phyloP scores from a whole-genome alignment of 1,139 yeast species.

The Kurtzmaniella quercitrusa region DNA sequence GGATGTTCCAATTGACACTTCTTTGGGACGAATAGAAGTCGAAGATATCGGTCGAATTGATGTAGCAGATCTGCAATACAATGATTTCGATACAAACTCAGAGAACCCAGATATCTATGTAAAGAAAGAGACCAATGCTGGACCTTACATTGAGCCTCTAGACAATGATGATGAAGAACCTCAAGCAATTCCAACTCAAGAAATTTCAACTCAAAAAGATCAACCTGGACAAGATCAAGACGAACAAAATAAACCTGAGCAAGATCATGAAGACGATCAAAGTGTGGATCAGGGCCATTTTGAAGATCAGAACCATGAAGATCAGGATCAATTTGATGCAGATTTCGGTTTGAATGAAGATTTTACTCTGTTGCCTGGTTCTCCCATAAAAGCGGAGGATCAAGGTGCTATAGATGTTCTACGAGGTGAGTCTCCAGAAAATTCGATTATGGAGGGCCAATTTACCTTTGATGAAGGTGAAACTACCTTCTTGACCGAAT shows the following conservation, averaged over 20 bases:
- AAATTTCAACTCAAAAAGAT: too few species aligned
- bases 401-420: neutral
- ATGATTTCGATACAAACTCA: too few species aligned
- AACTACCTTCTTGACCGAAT: neutral
- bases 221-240: too few species aligned
- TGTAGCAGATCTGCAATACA: too few species aligned
- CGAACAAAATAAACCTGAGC: too few species aligned
- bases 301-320: neutral
- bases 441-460: constrained; percentile 2
- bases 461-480: constrained; percentile 2
- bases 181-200: too few species aligned
- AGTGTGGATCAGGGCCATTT: too few species aligned
- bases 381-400: neutral
- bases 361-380: neutral
- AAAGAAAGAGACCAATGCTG: too few species aligned
- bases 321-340: neutral
- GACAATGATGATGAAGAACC: neutral
- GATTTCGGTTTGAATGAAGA: neutral
- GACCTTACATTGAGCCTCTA: too few species aligned
- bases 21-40: neutral
- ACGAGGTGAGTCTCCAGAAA: neutral
- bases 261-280: too few species aligned
- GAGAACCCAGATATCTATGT: too few species aligned
- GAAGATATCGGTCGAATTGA: neutral
- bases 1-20: neutral